These are phyloP conservation scores for Oryza meyeriana DNA, from an alignment of 176 grass and related monocot species.

Conservation along the genomic window DNA sequence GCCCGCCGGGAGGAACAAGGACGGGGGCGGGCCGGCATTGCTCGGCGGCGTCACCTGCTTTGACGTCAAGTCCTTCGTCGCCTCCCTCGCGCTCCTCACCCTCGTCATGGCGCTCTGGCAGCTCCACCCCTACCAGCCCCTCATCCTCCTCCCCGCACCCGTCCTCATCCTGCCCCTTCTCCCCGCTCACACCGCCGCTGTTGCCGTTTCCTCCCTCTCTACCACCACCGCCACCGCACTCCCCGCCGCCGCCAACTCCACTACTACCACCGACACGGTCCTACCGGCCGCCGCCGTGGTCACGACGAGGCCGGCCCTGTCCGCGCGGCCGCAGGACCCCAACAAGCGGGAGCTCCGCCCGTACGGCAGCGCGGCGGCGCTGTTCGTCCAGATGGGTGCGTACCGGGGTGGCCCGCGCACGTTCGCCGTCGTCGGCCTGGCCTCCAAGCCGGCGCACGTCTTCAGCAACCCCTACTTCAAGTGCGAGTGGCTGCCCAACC, in stretches of 20 bases:
- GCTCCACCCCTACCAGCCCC: constrained; percentile 54
- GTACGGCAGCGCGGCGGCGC: constrained; percentile 68
- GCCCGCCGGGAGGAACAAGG: constrained; percentile 32
- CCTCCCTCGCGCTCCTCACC: constrained; percentile 63
- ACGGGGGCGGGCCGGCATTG: constrained; percentile 4
- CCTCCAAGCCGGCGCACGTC: constrained; percentile 82
- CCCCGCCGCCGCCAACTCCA: constrained; percentile 7
- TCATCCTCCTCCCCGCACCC: constrained; percentile 19
- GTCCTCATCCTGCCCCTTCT: constrained; percentile 23
- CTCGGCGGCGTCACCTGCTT: constrained; percentile 39
- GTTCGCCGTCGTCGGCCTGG: constrained; percentile 72
- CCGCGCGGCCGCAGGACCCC: neutral
- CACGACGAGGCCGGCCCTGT: neutral
- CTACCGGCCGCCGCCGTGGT: neutral
- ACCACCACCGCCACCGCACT: neutral
- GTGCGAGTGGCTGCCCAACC: constrained; percentile 76
- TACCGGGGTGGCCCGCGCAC: constrained; percentile 74
- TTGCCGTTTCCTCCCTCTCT: neutral
- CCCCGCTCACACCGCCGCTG: neutral
- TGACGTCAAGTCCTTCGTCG: constrained; percentile 77
- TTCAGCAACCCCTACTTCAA: constrained; percentile 71
- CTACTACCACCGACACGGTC: neutral
- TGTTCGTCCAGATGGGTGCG: constrained; percentile 92
- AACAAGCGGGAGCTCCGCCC: constrained; percentile 68
- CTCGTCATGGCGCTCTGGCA: constrained; percentile 65